Conservation (phyloP, 768 basidiomycete genomes). For the Tylopilus felleus region DNA sequence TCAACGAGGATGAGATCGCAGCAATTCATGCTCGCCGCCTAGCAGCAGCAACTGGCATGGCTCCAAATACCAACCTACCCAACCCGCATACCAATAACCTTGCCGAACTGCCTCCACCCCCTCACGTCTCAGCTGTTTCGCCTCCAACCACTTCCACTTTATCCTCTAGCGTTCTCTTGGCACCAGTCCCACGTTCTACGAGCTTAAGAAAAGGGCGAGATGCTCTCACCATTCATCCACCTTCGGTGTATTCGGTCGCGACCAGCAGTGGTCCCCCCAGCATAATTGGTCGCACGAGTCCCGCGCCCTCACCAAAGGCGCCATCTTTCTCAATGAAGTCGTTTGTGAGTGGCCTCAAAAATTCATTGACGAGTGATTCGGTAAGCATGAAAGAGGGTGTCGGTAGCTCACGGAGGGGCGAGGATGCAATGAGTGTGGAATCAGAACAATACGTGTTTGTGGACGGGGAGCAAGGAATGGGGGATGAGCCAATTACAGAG, state of each 20-base stretch:
- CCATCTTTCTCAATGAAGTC: constrained; percentile 25
- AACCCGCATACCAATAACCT: constrained; percentile 1
- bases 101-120: constrained; percentile 11
- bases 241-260: constrained; percentile 13
- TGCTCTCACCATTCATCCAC: constrained; percentile 6
- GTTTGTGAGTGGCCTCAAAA: constrained; percentile 20
- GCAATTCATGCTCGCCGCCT: constrained; percentile 46
- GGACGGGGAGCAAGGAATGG: constrained; percentile 15
- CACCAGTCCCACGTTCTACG: constrained; percentile 26
- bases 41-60: constrained; percentile 12
- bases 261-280: constrained; percentile 1
- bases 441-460: constrained; percentile 29
- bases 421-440: constrained; percentile 6
- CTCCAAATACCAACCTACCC: constrained; percentile 5
- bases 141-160: constrained; percentile 19
- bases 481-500: constrained; percentile 20
- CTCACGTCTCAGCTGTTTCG: constrained; percentile 4
- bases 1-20: constrained; percentile 65
- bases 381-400: constrained; percentile 5
- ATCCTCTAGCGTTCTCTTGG: constrained; percentile 16
- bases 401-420: neutral
- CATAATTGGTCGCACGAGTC: neutral
- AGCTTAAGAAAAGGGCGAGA: constrained; percentile 15
- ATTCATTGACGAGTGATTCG: constrained; percentile 16
- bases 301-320: constrained; percentile 13